A percentile compares a stretch with the other conserved stretches of the same genome.
Conservation (phyloP, 2,329 filamentous ascomycete genomes). For the Alternaria arborescens region DNA sequence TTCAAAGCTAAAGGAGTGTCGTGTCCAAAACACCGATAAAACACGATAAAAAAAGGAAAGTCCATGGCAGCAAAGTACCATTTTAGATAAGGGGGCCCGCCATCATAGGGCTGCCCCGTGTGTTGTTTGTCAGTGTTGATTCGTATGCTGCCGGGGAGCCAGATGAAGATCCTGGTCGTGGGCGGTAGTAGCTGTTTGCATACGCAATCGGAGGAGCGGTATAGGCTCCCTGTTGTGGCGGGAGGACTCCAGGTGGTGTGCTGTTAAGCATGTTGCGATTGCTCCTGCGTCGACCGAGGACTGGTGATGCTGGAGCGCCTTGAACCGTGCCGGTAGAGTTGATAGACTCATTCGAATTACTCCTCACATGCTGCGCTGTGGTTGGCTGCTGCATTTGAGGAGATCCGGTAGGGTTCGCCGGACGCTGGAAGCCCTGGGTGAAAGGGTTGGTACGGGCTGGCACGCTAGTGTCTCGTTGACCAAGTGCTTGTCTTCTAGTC, state of each 20-base stretch:
- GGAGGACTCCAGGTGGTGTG: slow-evolving; percentile 32
- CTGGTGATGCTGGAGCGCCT: slow-evolving; percentile 37
- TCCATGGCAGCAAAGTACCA: slow-evolving; percentile 2
- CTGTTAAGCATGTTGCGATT: slow-evolving; percentile 44
- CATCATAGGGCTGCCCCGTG: slow-evolving; percentile 42
- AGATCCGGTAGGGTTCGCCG: slow-evolving; percentile 32
- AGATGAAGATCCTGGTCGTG: slow-evolving; percentile 36
- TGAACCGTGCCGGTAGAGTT: slow-evolving; percentile 43
- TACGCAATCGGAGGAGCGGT: slow-evolving; percentile 36
- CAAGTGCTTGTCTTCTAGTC: slow-evolving; percentile 44
- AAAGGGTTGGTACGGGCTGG: slow-evolving; percentile 49
- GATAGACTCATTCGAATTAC: slow-evolving; percentile 47
- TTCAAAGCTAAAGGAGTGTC: slow-evolving; percentile 18
- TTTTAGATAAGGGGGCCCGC: slow-evolving; percentile 44
- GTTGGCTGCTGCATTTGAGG: slow-evolving; percentile 21
- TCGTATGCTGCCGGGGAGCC: slow-evolving; percentile 34
- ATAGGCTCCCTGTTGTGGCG: slow-evolving; percentile 36
- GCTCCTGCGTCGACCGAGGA: slow-evolving; percentile 45
- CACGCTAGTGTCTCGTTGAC: slow-evolving; percentile 35
- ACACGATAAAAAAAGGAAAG: background rate
- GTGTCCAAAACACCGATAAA: slow-evolving; percentile 3
- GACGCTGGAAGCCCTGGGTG: slow-evolving; percentile 41
- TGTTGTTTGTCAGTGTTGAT: slow-evolving; percentile 35
- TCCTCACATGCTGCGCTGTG: slow-evolving; percentile 37
- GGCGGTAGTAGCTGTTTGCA: slow-evolving; percentile 40